phyloP scores from a whole-genome alignment of 768 basidiomycete genomes.

The Rhodosporidiobolus odoratus region DNA sequence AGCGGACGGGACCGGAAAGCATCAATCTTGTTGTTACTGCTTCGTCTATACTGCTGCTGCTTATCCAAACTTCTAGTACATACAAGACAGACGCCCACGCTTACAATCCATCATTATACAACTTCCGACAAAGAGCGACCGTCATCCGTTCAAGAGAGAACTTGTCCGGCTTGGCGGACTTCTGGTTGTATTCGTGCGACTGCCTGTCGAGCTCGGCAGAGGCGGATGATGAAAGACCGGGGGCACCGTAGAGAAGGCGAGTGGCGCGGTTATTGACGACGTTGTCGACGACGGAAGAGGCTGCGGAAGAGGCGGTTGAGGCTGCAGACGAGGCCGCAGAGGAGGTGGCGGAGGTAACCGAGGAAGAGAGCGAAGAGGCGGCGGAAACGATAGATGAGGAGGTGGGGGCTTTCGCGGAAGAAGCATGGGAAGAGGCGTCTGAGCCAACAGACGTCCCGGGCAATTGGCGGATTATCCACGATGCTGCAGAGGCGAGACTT shows the following conservation, averaged over 20 bases:
- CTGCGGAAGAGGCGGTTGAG: constrained; percentile 1
- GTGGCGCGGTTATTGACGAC: constrained; percentile 17
- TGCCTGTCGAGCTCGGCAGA: neutral
- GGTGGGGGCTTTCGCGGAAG: neutral
- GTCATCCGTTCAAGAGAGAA: constrained; percentile 83
- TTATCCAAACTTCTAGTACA: neutral
- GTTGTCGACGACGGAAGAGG: constrained; percentile 9
- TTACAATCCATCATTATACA: constrained; percentile 87
- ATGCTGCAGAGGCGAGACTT: constrained; percentile 30
- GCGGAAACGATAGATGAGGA: neutral
- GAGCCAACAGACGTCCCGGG: neutral
- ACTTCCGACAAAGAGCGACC: constrained; percentile 75
- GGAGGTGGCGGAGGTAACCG: constrained; percentile 11
- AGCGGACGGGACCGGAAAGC: no score
- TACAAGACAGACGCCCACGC: neutral
- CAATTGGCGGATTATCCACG: constrained; percentile 32
- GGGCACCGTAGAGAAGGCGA: constrained; percentile 31
- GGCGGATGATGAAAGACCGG: constrained; percentile 11
- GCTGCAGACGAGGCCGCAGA: constrained; percentile 13
- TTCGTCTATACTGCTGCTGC: neutral
- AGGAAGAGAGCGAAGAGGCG: neutral
- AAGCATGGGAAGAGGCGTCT: neutral
- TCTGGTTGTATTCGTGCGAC: neutral
- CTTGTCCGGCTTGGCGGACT: constrained; percentile 50
- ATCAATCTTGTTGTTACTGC: no score